Evolutionary conservation across 768 basidiomycete species (phyloP).

Genomic region (Mycena latifolia): DNA sequence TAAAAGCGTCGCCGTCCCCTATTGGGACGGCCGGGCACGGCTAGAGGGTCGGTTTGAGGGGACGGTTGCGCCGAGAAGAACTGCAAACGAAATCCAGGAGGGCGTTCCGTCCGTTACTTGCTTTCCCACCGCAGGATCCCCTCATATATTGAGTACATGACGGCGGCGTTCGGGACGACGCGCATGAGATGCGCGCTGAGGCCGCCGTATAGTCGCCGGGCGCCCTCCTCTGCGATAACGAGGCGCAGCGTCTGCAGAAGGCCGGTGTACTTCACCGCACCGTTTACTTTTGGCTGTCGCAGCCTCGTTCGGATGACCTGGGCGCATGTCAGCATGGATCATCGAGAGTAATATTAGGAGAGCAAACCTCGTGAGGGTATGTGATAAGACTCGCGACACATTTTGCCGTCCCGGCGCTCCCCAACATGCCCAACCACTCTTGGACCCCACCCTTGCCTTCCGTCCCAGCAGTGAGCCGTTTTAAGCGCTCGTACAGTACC

Average conservation of each 20-base stretch:
- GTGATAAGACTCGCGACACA: constrained; percentile 94
- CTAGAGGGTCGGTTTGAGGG: no score
- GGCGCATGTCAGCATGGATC: constrained; percentile 8
- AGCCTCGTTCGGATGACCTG: constrained; percentile 94
- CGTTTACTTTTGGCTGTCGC: constrained; percentile 87
- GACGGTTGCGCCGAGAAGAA: no score
- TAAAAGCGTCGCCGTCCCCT: no score
- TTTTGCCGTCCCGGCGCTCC: constrained; percentile 94
- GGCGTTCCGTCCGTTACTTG: no score
- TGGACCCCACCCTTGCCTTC: constrained; percentile 67
- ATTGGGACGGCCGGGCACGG: no score
- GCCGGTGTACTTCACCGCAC: constrained; percentile 87
- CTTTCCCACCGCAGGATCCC: constrained; percentile 74
- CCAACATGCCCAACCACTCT: constrained; percentile 88
- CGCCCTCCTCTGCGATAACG: constrained; percentile 92
- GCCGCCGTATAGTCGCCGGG: constrained; percentile 88
- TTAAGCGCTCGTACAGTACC: constrained; percentile 95
- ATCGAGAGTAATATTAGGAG: neutral
- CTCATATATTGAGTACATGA: constrained; percentile 98
- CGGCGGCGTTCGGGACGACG: constrained; percentile 96
- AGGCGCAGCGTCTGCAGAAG: constrained; percentile 87
- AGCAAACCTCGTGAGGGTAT: constrained; percentile 93
- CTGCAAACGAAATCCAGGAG: no score
- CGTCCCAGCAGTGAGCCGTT: constrained; percentile 68
- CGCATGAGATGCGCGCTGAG: constrained; percentile 96